Percentiles rank a stretch among this genome's conserved stretches.
phyloP scores from a whole-genome alignment of 257 asterid genomes.

The Scutellaria galericulata region DNA sequence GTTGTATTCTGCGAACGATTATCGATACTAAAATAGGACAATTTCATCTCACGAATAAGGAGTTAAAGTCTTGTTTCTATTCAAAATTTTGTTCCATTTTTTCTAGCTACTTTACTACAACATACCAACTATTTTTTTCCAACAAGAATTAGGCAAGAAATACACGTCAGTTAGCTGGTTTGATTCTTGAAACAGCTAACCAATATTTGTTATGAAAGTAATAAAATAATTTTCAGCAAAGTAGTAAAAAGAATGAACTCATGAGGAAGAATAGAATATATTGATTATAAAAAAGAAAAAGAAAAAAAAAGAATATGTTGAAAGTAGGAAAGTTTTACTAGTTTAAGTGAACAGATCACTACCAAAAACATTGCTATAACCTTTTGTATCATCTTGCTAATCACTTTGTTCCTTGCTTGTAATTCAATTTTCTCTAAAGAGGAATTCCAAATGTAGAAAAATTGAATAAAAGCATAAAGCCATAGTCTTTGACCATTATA shows the following conservation, averaged over 20 bases:
- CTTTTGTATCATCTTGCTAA: background rate
- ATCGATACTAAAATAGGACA: too few species aligned
- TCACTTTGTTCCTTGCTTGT: conserved; percentile 31
- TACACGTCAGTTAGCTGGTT: too few species aligned
- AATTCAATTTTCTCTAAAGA: background rate
- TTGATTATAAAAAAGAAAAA: too few species aligned
- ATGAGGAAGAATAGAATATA: background rate
- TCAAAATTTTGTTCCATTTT: too few species aligned
- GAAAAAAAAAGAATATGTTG: too few species aligned
- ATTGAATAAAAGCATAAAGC: background rate
- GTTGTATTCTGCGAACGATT: too few species aligned
- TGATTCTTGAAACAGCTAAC: background rate
- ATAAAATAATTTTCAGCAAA: background rate
- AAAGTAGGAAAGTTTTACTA: background rate
- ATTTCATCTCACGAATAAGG: too few species aligned
- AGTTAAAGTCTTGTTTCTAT: too few species aligned
- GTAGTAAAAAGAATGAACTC: background rate
- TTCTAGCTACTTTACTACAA: too few species aligned
- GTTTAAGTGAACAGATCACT: background rate
- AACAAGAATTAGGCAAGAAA: too few species aligned
- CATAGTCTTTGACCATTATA: background rate
- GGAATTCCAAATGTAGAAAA: background rate
- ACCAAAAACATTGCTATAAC: background rate
- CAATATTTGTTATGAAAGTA: background rate
- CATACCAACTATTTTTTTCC: too few species aligned